Base-by-base conservation (phyloP, 1,284 basidiomycete species). In the Apiotrichum gamsii region DNA sequence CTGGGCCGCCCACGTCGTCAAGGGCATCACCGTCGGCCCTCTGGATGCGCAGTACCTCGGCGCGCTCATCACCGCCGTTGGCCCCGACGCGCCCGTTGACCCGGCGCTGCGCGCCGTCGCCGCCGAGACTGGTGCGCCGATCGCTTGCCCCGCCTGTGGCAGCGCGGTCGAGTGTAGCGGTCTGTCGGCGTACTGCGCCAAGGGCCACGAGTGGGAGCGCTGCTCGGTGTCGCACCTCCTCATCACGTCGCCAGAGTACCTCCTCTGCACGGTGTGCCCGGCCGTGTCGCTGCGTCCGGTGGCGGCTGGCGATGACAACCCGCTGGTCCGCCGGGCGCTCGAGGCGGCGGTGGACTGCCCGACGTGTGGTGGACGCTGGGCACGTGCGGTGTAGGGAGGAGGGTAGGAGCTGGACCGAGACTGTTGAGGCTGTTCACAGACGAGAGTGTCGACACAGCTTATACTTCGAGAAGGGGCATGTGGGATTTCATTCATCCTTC, bases 331-430 rank as follows among this genome's bases (percentile, higher is more conserved):
- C 43, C 36, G 18, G 13, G 45, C 60, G 21, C 44, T 70, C 28
- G 57, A 63, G 24, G 54, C 54, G 21, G 65, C 65, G 3, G 39
- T 52, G 10, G 48, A 43, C 3, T 70, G 68, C 42, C 32, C 60
- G 20, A 49, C 53, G 34, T 70, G 68, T 42, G 68, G 68, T 2
- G 68, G 68, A 8, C 50, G 68, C 30, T 70, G 68, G 68, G 49
- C 60, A 13, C 44, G 62, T 30, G 56, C 64, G 3, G 49, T 61
- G 13, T 61, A n/a, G n/a, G n/a, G n/a, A n/a, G n/a, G n/a, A n/a
- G n/a, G n/a, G n/a, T n/a, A n/a, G n/a, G n/a, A n/a, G n/a, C n/a
- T n/a, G n/a, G n/a, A n/a, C n/a, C n/a, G n/a, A n/a, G n/a, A n/a
- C n/a, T n/a, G n/a, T n/a, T n/a, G n/a, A n/a, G n/a, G n/a, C n/a